A percentile compares a stretch with the other conserved stretches of the same genome.
phyloP scores from a whole-genome alignment of 805 yeast genomes.

The Wickerhamomyces alni region DNA sequence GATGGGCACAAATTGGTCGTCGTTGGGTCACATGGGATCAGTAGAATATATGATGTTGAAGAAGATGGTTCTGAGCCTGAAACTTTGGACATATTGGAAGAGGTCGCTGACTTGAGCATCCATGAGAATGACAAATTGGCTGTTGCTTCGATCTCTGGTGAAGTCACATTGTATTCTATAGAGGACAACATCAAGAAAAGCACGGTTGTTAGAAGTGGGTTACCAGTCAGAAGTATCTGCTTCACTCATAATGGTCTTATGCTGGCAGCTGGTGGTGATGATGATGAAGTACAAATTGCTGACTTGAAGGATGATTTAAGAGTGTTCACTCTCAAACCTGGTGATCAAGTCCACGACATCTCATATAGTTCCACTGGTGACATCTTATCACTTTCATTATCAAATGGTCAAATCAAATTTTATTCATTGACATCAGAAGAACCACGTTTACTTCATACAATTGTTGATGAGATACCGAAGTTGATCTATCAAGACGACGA shows the following conservation, averaged over 20 bases:
- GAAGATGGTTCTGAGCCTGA: constrained; percentile 21
- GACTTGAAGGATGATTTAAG: constrained; percentile 28
- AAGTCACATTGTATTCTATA: constrained; percentile 20
- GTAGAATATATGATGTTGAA: constrained; percentile 14
- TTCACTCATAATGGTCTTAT: constrained; percentile 58
- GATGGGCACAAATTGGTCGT: constrained; percentile 17
- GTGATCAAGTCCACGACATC: constrained; percentile 52
- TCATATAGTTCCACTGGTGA: constrained; percentile 55
- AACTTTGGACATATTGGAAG: constrained; percentile 18
- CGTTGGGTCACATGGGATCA: constrained; percentile 19
- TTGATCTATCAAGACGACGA: constrained; percentile 36
- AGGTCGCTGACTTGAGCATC: constrained; percentile 13
- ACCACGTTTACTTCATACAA: constrained; percentile 44
- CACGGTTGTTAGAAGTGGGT: constrained; percentile 18
- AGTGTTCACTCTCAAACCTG: constrained; percentile 29
- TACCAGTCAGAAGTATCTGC: constrained; percentile 42
- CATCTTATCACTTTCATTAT: constrained; percentile 47
- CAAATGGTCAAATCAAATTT: constrained; percentile 53
- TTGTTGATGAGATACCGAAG: constrained; percentile 33
- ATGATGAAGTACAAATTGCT: constrained; percentile 46
- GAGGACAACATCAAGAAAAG: constrained; percentile 4
- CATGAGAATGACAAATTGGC: constrained; percentile 15
- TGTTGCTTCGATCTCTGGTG: constrained; percentile 18
- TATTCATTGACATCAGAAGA: constrained; percentile 45
- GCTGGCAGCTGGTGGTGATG: constrained; percentile 62